phyloP scores from a whole-genome alignment of 116 monocot species.

The Zostera marina region DNA sequence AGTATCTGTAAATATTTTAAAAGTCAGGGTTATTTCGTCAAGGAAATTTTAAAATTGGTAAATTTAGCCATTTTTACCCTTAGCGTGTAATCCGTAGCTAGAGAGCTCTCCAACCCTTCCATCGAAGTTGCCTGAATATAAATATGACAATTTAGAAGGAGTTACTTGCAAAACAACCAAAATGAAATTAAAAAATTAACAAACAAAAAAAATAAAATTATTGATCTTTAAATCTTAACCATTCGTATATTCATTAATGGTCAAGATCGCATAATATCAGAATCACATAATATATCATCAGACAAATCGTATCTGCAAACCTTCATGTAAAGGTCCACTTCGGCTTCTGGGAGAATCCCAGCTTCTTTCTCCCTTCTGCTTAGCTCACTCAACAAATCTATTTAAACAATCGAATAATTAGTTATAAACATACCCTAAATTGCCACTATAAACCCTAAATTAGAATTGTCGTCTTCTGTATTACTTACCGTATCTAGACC shows the following conservation, averaged over 20 bases:
- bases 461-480: neutral
- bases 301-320: too few species aligned
- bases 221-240: too few species aligned
- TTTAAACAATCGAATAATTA: neutral
- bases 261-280: too few species aligned
- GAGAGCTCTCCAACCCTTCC: constrained; percentile 31
- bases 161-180: too few species aligned
- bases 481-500: neutral
- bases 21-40: too few species aligned
- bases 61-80: neutral
- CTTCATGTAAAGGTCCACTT: constrained; percentile 93
- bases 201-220: too few species aligned
- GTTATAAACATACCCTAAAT: too few species aligned
- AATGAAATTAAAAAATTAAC: too few species aligned
- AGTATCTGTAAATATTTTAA: constrained; percentile 18
- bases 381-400: constrained; percentile 59
- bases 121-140: constrained; percentile 76
- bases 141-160: too few species aligned
- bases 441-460: neutral
- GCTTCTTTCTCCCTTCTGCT: constrained; percentile 55
- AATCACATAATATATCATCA: too few species aligned
- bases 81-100: constrained; percentile 23
- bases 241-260: too few species aligned
- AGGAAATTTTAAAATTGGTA: too few species aligned
- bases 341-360: constrained; percentile 59